Conservation (phyloP, 768 basidiomycete genomes). For the Trametes cingulata region DNA sequence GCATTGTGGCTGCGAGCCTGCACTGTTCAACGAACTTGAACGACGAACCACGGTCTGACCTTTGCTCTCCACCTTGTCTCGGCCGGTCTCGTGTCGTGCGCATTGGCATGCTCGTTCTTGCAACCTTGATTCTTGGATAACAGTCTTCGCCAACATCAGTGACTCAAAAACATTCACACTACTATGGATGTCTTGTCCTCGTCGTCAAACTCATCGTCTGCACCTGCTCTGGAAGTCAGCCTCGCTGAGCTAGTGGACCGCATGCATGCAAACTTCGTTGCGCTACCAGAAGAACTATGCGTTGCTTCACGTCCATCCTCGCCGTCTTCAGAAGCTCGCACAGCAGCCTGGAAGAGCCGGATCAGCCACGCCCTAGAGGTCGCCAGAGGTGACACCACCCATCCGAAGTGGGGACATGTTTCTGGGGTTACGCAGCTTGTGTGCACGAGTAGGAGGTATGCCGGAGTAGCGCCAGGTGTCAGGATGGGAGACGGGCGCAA, state of each 20-base stretch:
- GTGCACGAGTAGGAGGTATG: constrained; percentile 38
- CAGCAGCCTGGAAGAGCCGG: constrained; percentile 34
- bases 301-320: constrained; percentile 38
- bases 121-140: background rate
- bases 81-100: background rate
- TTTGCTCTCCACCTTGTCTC: background rate
- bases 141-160: background rate
- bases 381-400: constrained; percentile 41
- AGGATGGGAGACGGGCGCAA: constrained; percentile 28
- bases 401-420: constrained; percentile 50
- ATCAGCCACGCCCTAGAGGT: constrained; percentile 38
- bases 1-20: background rate
- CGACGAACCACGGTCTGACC: background rate
- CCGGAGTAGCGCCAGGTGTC: constrained; percentile 28
- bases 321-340: constrained; percentile 33
- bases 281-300: constrained; percentile 32
- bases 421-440: constrained; percentile 42
- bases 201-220: background rate
- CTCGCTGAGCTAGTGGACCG: constrained; percentile 1
- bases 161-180: background rate
- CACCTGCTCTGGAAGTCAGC: background rate
- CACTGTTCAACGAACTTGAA: background rate
- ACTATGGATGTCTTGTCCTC: constrained; percentile 3
- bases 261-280: background rate
- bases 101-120: too few species aligned